Base-by-base conservation (phyloP, 1,139 yeast genomes). In the Geotrichum carabidarum region DNA sequence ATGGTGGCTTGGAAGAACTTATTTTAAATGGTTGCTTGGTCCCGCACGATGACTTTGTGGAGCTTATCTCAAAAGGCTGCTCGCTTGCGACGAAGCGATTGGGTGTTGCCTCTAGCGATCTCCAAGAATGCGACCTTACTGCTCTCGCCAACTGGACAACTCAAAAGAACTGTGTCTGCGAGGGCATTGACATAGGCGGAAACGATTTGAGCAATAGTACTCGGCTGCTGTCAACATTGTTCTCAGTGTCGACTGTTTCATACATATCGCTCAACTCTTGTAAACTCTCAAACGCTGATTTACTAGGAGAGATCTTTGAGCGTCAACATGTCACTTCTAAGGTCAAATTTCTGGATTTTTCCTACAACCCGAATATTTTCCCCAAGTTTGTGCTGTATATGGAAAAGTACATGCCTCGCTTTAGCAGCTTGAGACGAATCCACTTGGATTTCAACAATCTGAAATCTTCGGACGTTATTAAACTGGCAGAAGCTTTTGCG, bases 1-100 rank as follows among this genome's bases (percentile, higher is more conserved):
- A 94, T 60, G 83, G 85, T n/a, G 95, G 95, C 0, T 75, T 90
- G 50, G 95, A 87, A 65, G 96, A 90, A 65, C 74, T 91, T 59
- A 82, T 88, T 17, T 74, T 91, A 36, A 88, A 88, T 66, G 96
- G 96, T 3, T 84, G 95, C 62, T 80, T 81, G 66, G 71, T 87
- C 40, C 72, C 81, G 0, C 78, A 78, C 51, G 77, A 73, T 1
- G 74, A 72, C 17, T 61, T 73, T 40, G 62, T 60, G 12, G 56
- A 57, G 3, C 83, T 89, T 60, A 74, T 90, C 27, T 73, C 73
- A 22, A 72, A 73, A 18, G 88, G 87, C 0, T 76, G 84, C 15
- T 63, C 74, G 4, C 65, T 75, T 15, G 43, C 77, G 15, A 86
- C 95, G 0, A 80, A 79, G 65, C 75, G 95, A 62, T 71, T 90